Evolutionary conservation across 345 rosid genomes (phyloP).

Genomic region (Diplotaxis tenuifolia): DNA sequence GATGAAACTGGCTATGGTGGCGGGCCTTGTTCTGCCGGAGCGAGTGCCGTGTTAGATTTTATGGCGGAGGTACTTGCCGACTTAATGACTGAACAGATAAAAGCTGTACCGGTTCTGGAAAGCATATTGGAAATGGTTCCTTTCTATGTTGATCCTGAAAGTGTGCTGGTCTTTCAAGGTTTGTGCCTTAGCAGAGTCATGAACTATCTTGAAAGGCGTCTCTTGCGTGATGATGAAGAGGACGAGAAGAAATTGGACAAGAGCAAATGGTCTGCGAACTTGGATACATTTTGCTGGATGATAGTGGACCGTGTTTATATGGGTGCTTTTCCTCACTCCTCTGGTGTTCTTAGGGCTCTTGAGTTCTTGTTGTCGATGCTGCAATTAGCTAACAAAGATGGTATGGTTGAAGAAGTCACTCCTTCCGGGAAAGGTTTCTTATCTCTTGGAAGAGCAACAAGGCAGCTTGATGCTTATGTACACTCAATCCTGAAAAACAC

Average conservation of each 20-base stretch:
- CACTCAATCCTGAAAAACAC: conserved; percentile 90
- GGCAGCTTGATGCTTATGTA: conserved; percentile 85
- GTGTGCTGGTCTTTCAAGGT: conserved; percentile 89
- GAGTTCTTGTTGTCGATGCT: conserved; percentile 96
- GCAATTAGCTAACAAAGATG: conserved; percentile 96
- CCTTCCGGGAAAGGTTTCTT: conserved; percentile 89
- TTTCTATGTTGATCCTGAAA: conserved; percentile 83
- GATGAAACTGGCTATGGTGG: conserved; percentile 98
- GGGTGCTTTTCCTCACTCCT: conserved; percentile 95
- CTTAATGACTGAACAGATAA: conserved; percentile 83
- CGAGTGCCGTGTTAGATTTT: conserved; percentile 92
- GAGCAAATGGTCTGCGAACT: conserved; percentile 85
- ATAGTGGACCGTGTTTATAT: conserved; percentile 93
- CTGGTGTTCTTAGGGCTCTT: conserved; percentile 68
- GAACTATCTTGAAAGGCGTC: conserved; percentile 96
- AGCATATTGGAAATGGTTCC: conserved; percentile 87
- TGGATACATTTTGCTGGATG: conserved; percentile 95
- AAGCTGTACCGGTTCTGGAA: conserved; percentile 77
- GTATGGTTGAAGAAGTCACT: conserved; percentile 86
- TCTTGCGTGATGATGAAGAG: conserved; percentile 98
- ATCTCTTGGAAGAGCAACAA: conserved; percentile 77
- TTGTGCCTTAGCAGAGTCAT: conserved; percentile 86
- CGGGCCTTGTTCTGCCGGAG: conserved; percentile 99
- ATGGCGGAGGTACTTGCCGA: conserved; percentile 97
- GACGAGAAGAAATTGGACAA: conserved; percentile 88